These are phyloP conservation scores for Clonostachys chloroleuca DNA, from an alignment of 2,329 filamentous ascomycete species.

Conservation along the genomic window DNA sequence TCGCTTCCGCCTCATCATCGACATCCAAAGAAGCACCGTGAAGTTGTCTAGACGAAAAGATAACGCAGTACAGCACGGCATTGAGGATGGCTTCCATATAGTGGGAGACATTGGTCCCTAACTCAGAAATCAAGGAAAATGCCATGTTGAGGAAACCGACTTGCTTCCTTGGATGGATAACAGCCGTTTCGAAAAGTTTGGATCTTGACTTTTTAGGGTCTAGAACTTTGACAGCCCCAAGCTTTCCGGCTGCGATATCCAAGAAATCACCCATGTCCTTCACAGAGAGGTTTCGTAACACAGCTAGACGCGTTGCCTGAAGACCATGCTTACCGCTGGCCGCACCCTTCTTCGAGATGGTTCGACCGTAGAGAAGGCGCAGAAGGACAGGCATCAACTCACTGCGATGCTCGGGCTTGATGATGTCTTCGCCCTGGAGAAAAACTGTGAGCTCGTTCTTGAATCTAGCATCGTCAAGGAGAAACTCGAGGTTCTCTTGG, in stretches of 20 bases:
- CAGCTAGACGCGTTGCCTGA: slow-evolving; percentile 74
- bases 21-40: slow-evolving; percentile 23
- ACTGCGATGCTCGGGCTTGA: slow-evolving; percentile 67
- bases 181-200: slow-evolving; percentile 49
- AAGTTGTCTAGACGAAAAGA: slow-evolving; percentile 62
- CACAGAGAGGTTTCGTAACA: slow-evolving; percentile 72
- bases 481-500: slow-evolving; percentile 77
- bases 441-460: slow-evolving; percentile 92
- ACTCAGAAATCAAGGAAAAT: slow-evolving; percentile 77
- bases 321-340: slow-evolving; percentile 77
- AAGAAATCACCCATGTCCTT: slow-evolving; percentile 78
- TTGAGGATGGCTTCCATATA: slow-evolving; percentile 69
- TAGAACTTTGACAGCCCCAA: slow-evolving; percentile 58
- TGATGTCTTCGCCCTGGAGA: slow-evolving; percentile 68
- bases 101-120: slow-evolving; percentile 67
- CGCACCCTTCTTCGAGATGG: slow-evolving; percentile 76
- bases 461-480: slow-evolving; percentile 88
- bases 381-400: slow-evolving; percentile 83
- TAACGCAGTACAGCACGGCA: slow-evolving; percentile 75
- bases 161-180: slow-evolving; percentile 71
- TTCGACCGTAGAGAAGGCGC: slow-evolving; percentile 81
- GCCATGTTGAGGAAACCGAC: slow-evolving; percentile 91
- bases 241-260: slow-evolving; percentile 70
- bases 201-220: slow-evolving; percentile 39
- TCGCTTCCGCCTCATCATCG: slow-evolving; percentile 25